A percentile compares a stretch with the other conserved stretches of the same genome.
These are phyloP conservation scores for Biscogniauxia sp. DNA, from an alignment of 2,329 filamentous ascomycete species.

Conservation along the genomic window DNA sequence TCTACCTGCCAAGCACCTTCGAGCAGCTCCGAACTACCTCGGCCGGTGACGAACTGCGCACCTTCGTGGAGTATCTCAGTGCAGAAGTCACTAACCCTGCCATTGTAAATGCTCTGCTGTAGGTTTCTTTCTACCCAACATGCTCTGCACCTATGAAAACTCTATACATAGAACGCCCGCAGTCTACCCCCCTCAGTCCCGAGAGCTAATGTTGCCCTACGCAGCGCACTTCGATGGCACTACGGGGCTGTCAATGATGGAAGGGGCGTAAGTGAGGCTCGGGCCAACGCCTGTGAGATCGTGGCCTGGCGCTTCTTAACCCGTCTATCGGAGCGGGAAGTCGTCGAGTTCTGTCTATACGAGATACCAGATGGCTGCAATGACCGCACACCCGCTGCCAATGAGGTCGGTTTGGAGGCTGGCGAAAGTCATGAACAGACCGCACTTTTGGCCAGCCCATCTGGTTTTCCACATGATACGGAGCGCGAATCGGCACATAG, in stretches of 20 bases:
- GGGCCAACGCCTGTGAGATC: conserved; percentile 74
- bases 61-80: conserved; percentile 63
- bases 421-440: conserved; percentile 48
- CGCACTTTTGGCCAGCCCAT: conserved; percentile 41
- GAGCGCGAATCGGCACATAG: conserved; percentile 28
- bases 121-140: conserved; percentile 34
- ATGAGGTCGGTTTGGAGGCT: conserved; percentile 31
- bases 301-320: conserved; percentile 77
- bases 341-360: conserved; percentile 71
- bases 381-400: conserved; percentile 12
- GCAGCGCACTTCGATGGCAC: conserved; percentile 73
- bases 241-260: conserved; percentile 63
- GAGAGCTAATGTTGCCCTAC: conserved; percentile 7
- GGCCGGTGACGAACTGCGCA: conserved; percentile 55
- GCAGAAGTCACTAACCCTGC: conserved; percentile 63
- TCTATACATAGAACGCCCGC: background rate
- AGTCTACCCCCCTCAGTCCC: background rate
- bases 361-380: conserved; percentile 57
- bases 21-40: conserved; percentile 69
- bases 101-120: conserved; percentile 73
- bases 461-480: conserved; percentile 20
- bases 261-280: conserved; percentile 63
- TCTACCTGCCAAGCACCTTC: conserved; percentile 66
- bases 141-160: background rate
- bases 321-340: conserved; percentile 68